Conservation (phyloP, 1,139 yeast species). For the Saccharomycopsis hybrid region DNA sequence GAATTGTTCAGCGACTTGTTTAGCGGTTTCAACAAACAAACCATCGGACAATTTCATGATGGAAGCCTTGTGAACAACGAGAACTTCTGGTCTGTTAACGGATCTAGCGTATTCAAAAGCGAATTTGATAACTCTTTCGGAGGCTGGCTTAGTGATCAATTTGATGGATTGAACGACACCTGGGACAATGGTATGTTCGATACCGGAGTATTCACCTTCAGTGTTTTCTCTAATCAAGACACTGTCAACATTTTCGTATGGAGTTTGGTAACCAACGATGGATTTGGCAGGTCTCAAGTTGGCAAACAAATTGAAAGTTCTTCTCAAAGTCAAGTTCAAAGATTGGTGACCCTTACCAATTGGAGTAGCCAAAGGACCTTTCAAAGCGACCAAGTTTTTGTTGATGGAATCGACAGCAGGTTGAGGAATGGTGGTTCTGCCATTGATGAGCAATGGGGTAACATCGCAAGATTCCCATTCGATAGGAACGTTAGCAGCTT, state of each 20-base stretch:
- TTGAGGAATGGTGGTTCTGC: slow-evolving; percentile 90
- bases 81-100: slow-evolving; percentile 80
- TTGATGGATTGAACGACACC: slow-evolving; percentile 98
- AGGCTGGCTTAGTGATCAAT: slow-evolving; percentile 92
- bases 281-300: slow-evolving; percentile 97
- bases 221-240: slow-evolving; percentile 98
- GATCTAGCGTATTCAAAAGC: slow-evolving; percentile 95
- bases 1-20: slow-evolving; percentile 83
- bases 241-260: slow-evolving; percentile 89
- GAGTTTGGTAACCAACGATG: slow-evolving; percentile 88
- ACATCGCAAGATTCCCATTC: slow-evolving; percentile 98
- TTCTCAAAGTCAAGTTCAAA: slow-evolving; percentile 92
- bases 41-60: slow-evolving; percentile 98
- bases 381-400: slow-evolving; percentile 88
- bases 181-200: slow-evolving; percentile 95
- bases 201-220: slow-evolving; percentile 99
- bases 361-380: slow-evolving; percentile 98
- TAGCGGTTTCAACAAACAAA: slow-evolving; percentile 86
- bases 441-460: slow-evolving; percentile 85
- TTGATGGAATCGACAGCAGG: slow-evolving; percentile 89
- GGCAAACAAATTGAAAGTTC: slow-evolving; percentile 93
- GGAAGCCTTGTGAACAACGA: slow-evolving; percentile 97
- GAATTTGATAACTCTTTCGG: slow-evolving; percentile 92
- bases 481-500: slow-evolving; percentile 91
- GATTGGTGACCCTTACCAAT: slow-evolving; percentile 98